Evolutionary conservation across 1,284 basidiomycete species (phyloP).

Genomic region (Ganoderma lucidum): DNA sequence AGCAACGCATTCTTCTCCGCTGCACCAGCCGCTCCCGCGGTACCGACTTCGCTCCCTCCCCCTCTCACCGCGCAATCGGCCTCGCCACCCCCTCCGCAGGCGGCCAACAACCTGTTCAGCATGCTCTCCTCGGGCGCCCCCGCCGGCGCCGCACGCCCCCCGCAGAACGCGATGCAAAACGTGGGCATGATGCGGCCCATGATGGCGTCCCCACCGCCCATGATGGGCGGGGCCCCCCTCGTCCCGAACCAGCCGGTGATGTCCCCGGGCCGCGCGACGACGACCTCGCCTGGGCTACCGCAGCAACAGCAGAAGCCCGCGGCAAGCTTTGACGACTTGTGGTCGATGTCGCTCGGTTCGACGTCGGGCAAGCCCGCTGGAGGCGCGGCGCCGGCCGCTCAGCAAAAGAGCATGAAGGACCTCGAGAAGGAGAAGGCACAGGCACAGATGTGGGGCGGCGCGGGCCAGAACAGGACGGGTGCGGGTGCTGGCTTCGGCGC

Average conservation of each 20-base stretch:
- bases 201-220: constrained; percentile 31
- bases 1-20: constrained; percentile 44
- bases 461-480: constrained; percentile 45
- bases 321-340: constrained; percentile 88
- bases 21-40: constrained; percentile 19
- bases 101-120: constrained; percentile 33
- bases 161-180: constrained; percentile 31
- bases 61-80: constrained; percentile 30
- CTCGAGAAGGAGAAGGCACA: constrained; percentile 86
- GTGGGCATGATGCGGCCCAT: constrained; percentile 23
- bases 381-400: constrained; percentile 21
- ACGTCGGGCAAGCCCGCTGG: constrained; percentile 34
- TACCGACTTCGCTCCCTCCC: constrained; percentile 30
- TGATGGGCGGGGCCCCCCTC: constrained; percentile 28
- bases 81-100: constrained; percentile 21
- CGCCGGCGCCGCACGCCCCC: constrained; percentile 28
- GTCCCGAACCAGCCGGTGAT: constrained; percentile 30
- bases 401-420: constrained; percentile 84
- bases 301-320: constrained; percentile 41
- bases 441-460: constrained; percentile 76
- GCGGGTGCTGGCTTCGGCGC: constrained; percentile 55
- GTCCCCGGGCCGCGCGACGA: constrained; percentile 31
- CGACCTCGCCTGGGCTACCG: constrained; percentile 33
- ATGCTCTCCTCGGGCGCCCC: constrained; percentile 31
- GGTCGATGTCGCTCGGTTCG: constrained; percentile 82